These are phyloP conservation scores for Pyrus communis DNA, from an alignment of 306 rosid species.

Conservation along the genomic window DNA sequence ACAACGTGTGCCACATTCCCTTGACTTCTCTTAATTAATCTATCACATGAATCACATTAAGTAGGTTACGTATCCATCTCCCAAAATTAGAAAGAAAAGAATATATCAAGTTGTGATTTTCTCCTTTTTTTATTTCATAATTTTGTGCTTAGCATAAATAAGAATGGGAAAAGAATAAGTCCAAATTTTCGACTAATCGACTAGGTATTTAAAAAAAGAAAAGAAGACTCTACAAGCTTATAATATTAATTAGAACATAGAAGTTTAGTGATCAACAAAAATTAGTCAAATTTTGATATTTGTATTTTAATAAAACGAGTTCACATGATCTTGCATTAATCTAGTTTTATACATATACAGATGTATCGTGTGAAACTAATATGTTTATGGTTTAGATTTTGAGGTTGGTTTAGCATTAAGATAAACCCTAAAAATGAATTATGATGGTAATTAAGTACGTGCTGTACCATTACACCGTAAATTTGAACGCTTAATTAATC, in stretches of 20 bases:
- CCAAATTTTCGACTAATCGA: neutral
- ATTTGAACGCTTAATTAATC: neutral
- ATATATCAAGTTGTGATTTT: neutral
- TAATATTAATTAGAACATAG: neutral
- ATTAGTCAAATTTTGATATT: neutral
- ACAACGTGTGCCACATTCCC: neutral
- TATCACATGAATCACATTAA: neutral
- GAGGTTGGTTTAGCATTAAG: neutral
- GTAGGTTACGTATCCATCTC: neutral
- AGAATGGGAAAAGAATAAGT: neutral
- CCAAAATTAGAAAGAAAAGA: neutral
- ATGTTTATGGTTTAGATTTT: neutral
- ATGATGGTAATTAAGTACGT: neutral
- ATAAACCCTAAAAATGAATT: neutral
- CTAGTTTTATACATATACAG: neutral
- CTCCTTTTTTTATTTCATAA: neutral
- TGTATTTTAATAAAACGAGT: neutral
- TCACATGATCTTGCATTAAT: neutral
- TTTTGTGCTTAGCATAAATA: neutral
- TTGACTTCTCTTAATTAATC: neutral
- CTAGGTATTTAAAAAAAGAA: neutral
- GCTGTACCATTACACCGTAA: too few species aligned
- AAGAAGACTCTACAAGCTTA: neutral
- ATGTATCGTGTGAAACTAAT: neutral
- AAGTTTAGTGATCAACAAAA: neutral